phyloP scores from a whole-genome alignment of 1,139 yeast genomes.

The Saccharomyces hybrid region DNA sequence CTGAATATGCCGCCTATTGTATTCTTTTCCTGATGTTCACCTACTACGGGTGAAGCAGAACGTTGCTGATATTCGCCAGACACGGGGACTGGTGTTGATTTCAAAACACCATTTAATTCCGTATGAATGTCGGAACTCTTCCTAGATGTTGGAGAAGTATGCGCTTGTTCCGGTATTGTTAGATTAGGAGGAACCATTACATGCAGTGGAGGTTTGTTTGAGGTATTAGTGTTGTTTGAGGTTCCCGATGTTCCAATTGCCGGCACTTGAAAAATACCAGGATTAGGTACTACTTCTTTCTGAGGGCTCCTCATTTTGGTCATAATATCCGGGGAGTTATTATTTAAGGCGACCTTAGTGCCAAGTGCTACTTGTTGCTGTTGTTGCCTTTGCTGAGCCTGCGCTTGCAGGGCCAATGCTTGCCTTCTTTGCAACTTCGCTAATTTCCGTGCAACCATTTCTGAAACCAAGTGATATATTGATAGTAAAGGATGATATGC shows the following conservation, averaged over 20 bases:
- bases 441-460: conserved; percentile 65
- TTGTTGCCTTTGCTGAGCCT: conserved; percentile 16
- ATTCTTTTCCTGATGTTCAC: conserved; percentile 19
- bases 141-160: conserved; percentile 42
- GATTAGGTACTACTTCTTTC: not conserved
- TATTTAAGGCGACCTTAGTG: not conserved
- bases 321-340: not conserved
- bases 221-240: not conserved
- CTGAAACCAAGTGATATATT: conserved; percentile 78
- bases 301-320: not conserved
- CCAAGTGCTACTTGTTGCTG: conserved; percentile 11
- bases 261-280: not conserved
- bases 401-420: conserved; percentile 12
- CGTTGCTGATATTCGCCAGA: conserved; percentile 15
- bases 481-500: conserved; percentile 87
- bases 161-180: conserved; percentile 63
- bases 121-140: conserved; percentile 21
- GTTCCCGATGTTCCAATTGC: not conserved
- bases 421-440: conserved; percentile 38
- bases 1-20: conserved; percentile 32
- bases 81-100: conserved; percentile 18
- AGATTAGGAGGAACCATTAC: conserved; percentile 34
- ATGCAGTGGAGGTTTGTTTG: conserved; percentile 21
- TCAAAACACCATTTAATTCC: conserved; percentile 21
- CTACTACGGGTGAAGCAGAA: conserved; percentile 11